Evolutionary conservation across 768 basidiomycete species (phyloP), one percentile per base, ranked within the genome.

Genomic region (Xerocomellus intermedius): DNA sequence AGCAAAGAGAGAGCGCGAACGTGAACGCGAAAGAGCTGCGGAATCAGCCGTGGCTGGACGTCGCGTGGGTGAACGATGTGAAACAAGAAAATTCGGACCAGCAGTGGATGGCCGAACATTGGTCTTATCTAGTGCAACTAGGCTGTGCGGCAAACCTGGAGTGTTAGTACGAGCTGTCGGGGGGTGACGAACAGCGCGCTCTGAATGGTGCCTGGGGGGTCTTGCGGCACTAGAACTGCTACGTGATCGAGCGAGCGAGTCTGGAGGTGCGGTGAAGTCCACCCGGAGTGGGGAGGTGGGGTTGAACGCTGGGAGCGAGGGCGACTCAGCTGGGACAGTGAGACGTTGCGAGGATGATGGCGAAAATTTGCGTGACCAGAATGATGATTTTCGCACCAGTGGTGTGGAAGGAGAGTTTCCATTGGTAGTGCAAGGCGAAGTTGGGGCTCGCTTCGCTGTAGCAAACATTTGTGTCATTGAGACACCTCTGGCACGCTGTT

Each of bases 341-440:
- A 71, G 59, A 47, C 62, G 65, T 46, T 69, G 62, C 13, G 62
- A 61, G 30, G 62, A 60, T 8, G 68, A 78, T 69, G 75, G 81
- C 42, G 59, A 59, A 17, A 66, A 77, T 70, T 76, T 84, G 55
- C 81, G 79, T 43, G 73, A 74, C 86, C 87, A 89, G 62, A 89
- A 88, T 7, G 88, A 89, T 10, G 82, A 63, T 66, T 82, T 83
- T 48, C 85, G 81, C 12, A 78, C 70, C 32, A 86, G 58, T 5
- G 75, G 62, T 38, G 77, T 80, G 8, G 77, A 67, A 19, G 70
- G 54, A 37, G 65, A 35, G 22, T 56, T 35, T 26, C 48, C 57
- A 28, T 60, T 38, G 58, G 68, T 56, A 56, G 60, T 38, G 69
- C 72, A 35, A 36, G 56, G 48, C 12, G 48, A 68, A 42, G 77